Percentiles rank a stretch among this genome's conserved stretches.
These are phyloP conservation scores for Plasmodium fragile DNA, from an alignment of 169 alveolate genomes.

Conservation along the genomic window DNA sequence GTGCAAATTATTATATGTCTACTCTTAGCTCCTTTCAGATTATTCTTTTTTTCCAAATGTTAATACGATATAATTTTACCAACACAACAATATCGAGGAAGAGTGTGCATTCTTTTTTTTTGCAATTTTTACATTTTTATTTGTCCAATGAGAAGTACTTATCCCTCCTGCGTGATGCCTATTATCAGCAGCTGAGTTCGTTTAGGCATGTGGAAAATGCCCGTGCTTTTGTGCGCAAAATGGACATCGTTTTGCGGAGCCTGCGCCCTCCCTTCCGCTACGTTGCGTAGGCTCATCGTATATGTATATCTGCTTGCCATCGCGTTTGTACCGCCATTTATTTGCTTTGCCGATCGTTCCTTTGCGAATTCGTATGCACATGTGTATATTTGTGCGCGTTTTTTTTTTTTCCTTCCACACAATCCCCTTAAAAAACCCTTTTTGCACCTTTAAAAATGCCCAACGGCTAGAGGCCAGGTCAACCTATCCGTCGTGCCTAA, in stretches of 20 bases:
- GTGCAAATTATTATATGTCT: constrained; percentile 21
- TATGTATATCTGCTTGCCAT: neutral
- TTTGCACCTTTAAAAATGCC: neutral
- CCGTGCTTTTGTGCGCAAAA: constrained; percentile 4
- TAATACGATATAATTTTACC: constrained; percentile 41
- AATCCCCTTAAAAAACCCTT: neutral
- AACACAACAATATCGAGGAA: constrained; percentile 18
- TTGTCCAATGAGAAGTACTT: constrained; percentile 17
- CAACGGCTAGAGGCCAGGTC: neutral
- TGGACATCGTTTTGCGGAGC: constrained; percentile 14
- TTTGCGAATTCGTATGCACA: neutral
- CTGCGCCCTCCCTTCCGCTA: constrained; percentile 24
- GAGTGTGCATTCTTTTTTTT: constrained; percentile 19
- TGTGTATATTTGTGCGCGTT: neutral
- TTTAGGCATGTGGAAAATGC: constrained; percentile 5
- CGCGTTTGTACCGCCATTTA: neutral
- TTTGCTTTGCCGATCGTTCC: neutral
- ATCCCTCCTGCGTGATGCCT: constrained; percentile 18
- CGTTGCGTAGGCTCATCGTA: neutral
- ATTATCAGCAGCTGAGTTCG: constrained; percentile 6
- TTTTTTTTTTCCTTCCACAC: too few relatives aligned
- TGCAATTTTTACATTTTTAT: constrained; percentile 27
- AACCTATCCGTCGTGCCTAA: neutral
- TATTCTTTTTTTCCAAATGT: constrained; percentile 14
- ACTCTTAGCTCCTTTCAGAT: constrained; percentile 25